Base-by-base conservation (phyloP, 202 grass and related monocot genomes). In the Carex sylvatica region DNA sequence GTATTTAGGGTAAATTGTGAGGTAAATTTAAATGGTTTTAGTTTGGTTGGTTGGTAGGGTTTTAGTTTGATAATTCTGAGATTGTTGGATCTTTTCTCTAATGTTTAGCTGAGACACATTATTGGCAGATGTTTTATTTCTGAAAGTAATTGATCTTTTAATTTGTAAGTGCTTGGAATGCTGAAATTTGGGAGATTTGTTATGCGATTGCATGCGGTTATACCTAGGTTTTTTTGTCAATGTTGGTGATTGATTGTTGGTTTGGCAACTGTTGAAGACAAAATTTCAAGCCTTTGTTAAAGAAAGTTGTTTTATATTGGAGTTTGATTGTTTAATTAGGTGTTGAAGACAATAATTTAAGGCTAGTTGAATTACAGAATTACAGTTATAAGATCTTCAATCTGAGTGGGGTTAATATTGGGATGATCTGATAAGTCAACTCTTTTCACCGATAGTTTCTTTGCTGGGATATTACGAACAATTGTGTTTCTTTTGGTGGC, bases 1-100 rank as follows among this genome's bases (percentile, higher is more conserved):
- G 52, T 83, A 56, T 84, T 77, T 62, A 84, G 70, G 54, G 69
- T 78, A 53, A 49, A 81, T 28, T 66, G 22, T 16, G 56, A 18
- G 60, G 78, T 65, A 64, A 65, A 47, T 13, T 13, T 18, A 51
- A 49, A 66, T 30, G 19, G 2, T 56, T 69, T 82, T 54, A 44
- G 60, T 52, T 82, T 68, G 62, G 80, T 15, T 61, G 36, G 47
- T 53, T 65, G 46, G 26, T 47, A 82, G 61, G 59, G 24, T 54
- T 63, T 80, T 46, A 63, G 35, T 44, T 14, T 24, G 22, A 47
- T 62, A 64, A 80, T 65, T 65, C 20, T 80, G 59, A 47, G 56
- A 80, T 77, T 65, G 38, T 80, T 40, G 59, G 53, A 65, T 38
- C 9, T 64, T 65, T 44, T 64, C 9, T 75, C 23, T 77, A 59